Evolutionary conservation across 1,139 yeast species (phyloP), one percentile per base, ranked within the genome.

Genomic region (Pneumocystis oryctolagi): DNA sequence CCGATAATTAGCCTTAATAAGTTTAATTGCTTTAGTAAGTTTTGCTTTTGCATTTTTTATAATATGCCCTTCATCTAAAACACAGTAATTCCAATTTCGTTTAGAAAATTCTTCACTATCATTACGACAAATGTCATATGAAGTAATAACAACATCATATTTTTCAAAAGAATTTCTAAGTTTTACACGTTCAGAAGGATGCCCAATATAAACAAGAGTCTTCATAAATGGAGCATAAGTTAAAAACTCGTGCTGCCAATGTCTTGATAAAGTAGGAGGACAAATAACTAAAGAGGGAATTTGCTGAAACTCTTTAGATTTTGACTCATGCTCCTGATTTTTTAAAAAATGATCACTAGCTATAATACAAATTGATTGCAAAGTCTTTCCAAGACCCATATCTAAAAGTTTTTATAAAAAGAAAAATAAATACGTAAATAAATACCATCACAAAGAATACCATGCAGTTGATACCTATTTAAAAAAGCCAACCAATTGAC

Each of bases 381-480:
- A 79, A 0, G 99, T 94, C 73, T 94, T 94, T 65, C 99, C 99
- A 53, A 94, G 80, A 14, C 99, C 99, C 99, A 94, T 94, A 82
- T 94, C 55, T 47, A 47, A 47, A 5, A 47, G 14, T 25, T 25
- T 12, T 47, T 47, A 47, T 14, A 47, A 47, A 2, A 47, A 12
- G 12, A 47, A 8, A 12, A 25, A n/a, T n/a, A 25, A 47, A 20
- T 3, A 47, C 1, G n/a, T 20, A 25, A 47, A 25, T 5, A 47
- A 25, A 12, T 47, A 47, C 55, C 99, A 74, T 94, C 99, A 82
- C 98, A 92, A 62, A 94, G 77, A 70, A 94, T 89, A 62, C 98
- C 99, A 75, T 94, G 98, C 62, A 94, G 77, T 73, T 92, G 96
- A 71, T 94, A 94, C 71, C 88, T 88, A 76, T 92, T 94, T 71